Conservation (phyloP, 2,329 filamentous ascomycete genomes). For the Colletotrichum chrysophilum region DNA sequence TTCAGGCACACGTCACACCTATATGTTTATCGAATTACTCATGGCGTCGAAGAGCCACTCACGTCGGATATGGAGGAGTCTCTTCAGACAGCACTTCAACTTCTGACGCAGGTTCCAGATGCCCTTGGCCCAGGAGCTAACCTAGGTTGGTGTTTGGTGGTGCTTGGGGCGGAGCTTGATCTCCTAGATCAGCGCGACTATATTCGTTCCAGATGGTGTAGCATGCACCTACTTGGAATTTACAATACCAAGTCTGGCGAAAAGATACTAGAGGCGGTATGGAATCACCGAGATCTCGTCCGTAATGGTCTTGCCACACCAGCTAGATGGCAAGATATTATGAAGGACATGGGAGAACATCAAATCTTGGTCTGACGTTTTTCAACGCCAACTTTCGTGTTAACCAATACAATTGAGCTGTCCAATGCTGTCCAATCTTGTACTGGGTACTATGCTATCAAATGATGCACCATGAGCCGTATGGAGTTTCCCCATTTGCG, state of each 20-base stretch:
- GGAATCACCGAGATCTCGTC: background rate
- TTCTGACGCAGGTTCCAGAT: background rate
- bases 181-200: background rate
- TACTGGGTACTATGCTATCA: background rate
- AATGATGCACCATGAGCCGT: background rate
- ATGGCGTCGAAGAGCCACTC: background rate
- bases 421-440: background rate
- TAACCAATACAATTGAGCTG: background rate
- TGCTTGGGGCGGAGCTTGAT: slow-evolving; percentile 4
- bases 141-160: slow-evolving; percentile 8
- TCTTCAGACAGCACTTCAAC: background rate
- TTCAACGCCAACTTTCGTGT: background rate
- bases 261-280: slow-evolving; percentile 1
- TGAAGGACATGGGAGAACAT: slow-evolving; percentile 1
- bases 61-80: background rate
- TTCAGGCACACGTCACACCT: slow-evolving; percentile 10
- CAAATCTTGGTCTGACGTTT: background rate
- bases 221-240: background rate
- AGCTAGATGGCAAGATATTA: slow-evolving; percentile 8
- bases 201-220: background rate
- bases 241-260: slow-evolving; percentile 1
- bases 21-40: slow-evolving; percentile 1
- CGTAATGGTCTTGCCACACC: background rate
- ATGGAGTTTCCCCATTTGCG: background rate
- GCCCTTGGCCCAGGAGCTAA: slow-evolving; percentile 5